Conservation (phyloP, 306 rosid species). For the Herpetospermum pedunculosum region DNA sequence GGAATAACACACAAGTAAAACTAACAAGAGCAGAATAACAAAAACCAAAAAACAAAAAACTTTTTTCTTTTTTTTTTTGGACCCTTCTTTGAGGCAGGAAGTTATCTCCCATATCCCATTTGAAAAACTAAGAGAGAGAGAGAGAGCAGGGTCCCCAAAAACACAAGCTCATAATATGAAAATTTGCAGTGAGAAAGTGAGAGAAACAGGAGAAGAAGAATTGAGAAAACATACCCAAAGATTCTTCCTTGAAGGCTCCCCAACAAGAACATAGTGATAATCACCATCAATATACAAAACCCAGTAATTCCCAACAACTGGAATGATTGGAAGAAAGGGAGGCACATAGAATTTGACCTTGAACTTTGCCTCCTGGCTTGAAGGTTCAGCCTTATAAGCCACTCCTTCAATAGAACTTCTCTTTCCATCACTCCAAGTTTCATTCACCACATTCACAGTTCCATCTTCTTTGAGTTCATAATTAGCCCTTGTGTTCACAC, state of each 20-base stretch:
- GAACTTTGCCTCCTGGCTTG: constrained; percentile 71
- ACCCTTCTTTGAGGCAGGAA: too few relatives aligned
- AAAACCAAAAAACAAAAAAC: too few relatives aligned
- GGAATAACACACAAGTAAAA: too few relatives aligned
- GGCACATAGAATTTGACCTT: constrained; percentile 79
- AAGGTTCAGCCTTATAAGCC: constrained; percentile 64
- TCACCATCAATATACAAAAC: constrained; percentile 59
- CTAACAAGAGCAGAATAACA: too few relatives aligned
- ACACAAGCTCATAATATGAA: background rate
- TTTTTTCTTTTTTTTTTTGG: too few relatives aligned
- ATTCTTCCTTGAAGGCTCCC: constrained; percentile 56
- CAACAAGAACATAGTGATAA: constrained; percentile 59
- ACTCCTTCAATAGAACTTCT: constrained; percentile 48
- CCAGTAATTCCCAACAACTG: constrained; percentile 84
- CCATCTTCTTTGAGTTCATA: constrained; percentile 62
- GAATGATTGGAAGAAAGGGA: constrained; percentile 71
- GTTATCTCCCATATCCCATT: too few relatives aligned
- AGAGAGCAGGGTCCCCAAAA: too few relatives aligned
- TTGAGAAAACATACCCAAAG: constrained; percentile 57
- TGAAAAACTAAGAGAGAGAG: too few relatives aligned
- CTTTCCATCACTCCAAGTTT: constrained; percentile 65
- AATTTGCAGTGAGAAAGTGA: too few relatives aligned
- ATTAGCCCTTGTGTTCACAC: constrained; percentile 69
- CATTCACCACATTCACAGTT: constrained; percentile 61
- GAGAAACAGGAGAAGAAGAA: background rate